phyloP scores from a whole-genome alignment of 371 early-diverging fungal genomes.

The Circinella minor region DNA sequence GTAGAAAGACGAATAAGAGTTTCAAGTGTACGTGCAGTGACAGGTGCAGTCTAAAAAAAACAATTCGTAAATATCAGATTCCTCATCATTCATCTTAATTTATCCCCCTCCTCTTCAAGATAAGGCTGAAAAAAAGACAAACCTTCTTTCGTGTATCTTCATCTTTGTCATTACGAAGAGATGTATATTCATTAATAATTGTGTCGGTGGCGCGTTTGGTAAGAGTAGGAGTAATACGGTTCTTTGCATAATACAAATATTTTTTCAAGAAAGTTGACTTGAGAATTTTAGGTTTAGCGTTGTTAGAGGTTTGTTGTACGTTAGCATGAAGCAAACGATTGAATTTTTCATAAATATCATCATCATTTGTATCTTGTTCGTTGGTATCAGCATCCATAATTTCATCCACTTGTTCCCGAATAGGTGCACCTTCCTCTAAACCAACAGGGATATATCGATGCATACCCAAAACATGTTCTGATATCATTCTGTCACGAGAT shows the following conservation, averaged over 20 bases:
- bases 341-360: constrained; percentile 81
- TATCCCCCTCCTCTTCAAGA: too few species aligned
- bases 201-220: constrained; percentile 77
- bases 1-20: constrained; percentile 98
- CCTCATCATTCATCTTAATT: too few species aligned
- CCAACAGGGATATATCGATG: constrained; percentile 91
- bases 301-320: constrained; percentile 34
- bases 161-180: constrained; percentile 70
- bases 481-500: constrained; percentile 84
- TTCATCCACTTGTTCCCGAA: constrained; percentile 65
- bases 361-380: constrained; percentile 53
- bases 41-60: constrained; percentile 66
- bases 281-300: constrained; percentile 58
- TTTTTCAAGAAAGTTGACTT: constrained; percentile 82
- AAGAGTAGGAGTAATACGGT: constrained; percentile 71
- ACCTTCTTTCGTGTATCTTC: constrained; percentile 63
- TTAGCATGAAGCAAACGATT: constrained; percentile 69
- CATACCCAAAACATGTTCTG: constrained; percentile 91
- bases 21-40: constrained; percentile 99
- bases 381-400: constrained; percentile 55
- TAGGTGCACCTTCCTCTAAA: constrained; percentile 84
- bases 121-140: background rate
- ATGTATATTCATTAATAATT: constrained; percentile 81
- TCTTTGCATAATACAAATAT: constrained; percentile 86
- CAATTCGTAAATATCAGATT: background rate